Conservation (phyloP, 1,139 yeast species). For the Starmera stellimalicola region DNA sequence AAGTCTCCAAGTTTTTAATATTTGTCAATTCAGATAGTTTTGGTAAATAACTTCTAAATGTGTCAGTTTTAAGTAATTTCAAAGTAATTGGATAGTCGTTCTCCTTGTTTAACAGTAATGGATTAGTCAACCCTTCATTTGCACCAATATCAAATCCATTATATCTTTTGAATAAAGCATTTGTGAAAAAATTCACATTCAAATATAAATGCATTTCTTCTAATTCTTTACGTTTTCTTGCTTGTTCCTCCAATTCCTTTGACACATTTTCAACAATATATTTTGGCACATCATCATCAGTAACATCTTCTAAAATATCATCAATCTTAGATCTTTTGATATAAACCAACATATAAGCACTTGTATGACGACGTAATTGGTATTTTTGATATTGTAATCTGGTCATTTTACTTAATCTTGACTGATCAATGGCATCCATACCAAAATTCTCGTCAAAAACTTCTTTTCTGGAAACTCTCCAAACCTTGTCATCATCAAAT, state of each 20-base stretch:
- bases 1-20: constrained; percentile 25
- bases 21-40: constrained; percentile 39
- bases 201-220: constrained; percentile 77
- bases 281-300: constrained; percentile 53
- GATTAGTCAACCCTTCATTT: constrained; percentile 36
- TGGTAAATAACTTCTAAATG: constrained; percentile 41
- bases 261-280: constrained; percentile 62
- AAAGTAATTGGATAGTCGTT: constrained; percentile 39
- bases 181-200: constrained; percentile 46
- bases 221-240: constrained; percentile 46
- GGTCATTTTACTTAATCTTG: constrained; percentile 27
- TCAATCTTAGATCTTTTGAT: constrained; percentile 55
- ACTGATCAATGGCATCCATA: constrained; percentile 42
- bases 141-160: constrained; percentile 75
- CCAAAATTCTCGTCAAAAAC: constrained; percentile 94
- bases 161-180: constrained; percentile 43
- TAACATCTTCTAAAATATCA: constrained; percentile 48
- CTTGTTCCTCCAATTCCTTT: constrained; percentile 49
- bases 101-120: constrained; percentile 34
- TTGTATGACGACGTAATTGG: constrained; percentile 68
- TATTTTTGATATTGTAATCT: constrained; percentile 56
- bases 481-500: constrained; percentile 92
- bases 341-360: constrained; percentile 96
- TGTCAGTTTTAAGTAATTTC: constrained; percentile 50
- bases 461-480: constrained; percentile 73